Conservation (phyloP, 768 basidiomycete species). For the Agrocybe praecox region DNA sequence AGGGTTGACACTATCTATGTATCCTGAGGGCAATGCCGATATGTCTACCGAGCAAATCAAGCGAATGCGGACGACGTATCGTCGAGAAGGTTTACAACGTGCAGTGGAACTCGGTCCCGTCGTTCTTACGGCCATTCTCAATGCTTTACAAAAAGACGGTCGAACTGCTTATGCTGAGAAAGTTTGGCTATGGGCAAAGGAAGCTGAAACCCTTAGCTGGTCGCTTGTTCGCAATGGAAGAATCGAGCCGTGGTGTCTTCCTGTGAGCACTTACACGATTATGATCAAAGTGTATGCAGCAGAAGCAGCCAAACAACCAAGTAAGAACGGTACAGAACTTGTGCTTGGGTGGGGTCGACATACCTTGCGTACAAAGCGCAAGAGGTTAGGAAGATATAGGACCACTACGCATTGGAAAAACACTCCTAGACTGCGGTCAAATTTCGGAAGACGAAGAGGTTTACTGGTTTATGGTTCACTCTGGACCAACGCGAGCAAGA, state of each 20-base stretch:
- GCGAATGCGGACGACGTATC: slow-evolving; percentile 3
- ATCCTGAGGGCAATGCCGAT: slow-evolving; percentile 18
- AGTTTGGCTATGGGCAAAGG: slow-evolving; percentile 63
- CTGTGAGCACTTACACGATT: slow-evolving; percentile 67
- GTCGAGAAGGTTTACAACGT: slow-evolving; percentile 35
- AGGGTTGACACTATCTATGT: slow-evolving; percentile 35
- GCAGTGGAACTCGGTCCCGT: slow-evolving; percentile 58
- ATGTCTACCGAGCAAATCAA: neutral
- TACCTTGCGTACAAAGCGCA: neutral
- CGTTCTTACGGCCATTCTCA: slow-evolving; percentile 60
- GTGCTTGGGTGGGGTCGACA: neutral
- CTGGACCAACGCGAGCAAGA: neutral
- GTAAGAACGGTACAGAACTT: neutral
- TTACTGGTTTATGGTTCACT: slow-evolving; percentile 7
- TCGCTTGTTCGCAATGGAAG: neutral
- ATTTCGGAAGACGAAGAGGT: neutral
- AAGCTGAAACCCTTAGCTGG: slow-evolving; percentile 59
- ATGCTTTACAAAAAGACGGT: slow-evolving; percentile 60
- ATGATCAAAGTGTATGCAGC: slow-evolving; percentile 66
- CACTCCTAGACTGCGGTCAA: neutral
- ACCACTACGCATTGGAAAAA: neutral
- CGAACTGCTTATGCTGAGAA: slow-evolving; percentile 57
- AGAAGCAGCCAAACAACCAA: slow-evolving; percentile 31
- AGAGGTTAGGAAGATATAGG: neutral
- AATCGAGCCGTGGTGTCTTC: slow-evolving; percentile 62